Evolutionary conservation across 352 stramenopile species (phyloP), one percentile per base, ranked within the genome.

Genomic region (Phytophthora melonis): DNA sequence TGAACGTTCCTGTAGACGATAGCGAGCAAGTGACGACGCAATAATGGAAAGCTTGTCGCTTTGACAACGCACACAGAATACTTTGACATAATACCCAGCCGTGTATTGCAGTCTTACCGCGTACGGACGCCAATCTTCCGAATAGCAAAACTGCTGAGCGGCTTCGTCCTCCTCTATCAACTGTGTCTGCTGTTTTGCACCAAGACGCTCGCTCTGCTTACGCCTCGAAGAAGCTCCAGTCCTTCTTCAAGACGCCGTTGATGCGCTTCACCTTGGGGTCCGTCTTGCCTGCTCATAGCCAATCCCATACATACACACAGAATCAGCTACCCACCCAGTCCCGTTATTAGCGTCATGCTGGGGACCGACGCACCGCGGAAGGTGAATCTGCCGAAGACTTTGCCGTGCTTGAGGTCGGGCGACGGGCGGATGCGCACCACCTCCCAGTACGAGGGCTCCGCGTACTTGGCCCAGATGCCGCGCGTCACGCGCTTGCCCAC

Each of bases 371-470:
- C 71, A 93, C 87, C 89, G 43, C 89, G 89, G 75, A 94, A 96
- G 10, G 87, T 94, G 70, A 94, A 88, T 64, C 76, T 73, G 74
- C 89, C 89, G 74, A 86, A 96, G 36, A 89, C 86, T 80, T 96
- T 96, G 81, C 89, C 89, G 78, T 96, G 89, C 80, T 92, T 93
- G 65, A 96, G 85, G 74, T 96, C 89, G 1, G 63, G 66, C 54
- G 89, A 89, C 39, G 89, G 89, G 36, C 75, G 82, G 36, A 96
- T 79, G 68, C 89, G 87, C 75, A 90, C 93, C 68, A 96, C 84
- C 75, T 96, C 89, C 82, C 88, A 93, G 74, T 84, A 94, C 21
- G 84, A 92, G 16, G 87, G 81, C 77, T 92, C 89, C 8, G 74
- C 68, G 69, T 91, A 94, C 59, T 88, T 88, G 62, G 81, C 60